Base-by-base conservation (phyloP, 805 yeast genomes). In the Isabelozyma rhagii region DNA sequence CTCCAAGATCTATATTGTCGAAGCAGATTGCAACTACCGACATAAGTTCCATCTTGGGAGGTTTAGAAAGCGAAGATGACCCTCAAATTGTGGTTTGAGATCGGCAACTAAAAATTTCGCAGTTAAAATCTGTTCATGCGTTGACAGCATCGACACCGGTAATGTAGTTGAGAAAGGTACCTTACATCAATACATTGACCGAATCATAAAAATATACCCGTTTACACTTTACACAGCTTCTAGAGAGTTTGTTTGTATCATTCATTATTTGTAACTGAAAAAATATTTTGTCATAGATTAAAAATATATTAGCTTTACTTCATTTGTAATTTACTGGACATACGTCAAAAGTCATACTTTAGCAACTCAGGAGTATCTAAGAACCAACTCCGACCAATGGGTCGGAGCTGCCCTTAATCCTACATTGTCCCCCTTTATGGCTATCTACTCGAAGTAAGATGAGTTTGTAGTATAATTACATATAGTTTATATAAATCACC, bases 21-120 rank as follows among this genome's bases (percentile, higher is more conserved):
- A 66, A 59, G 48, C 74, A 68, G 45, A 61, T 68, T 46, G 59
- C 59, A 21, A 58, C 62, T 6, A 58, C 67, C 5, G 75, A 72
- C 44, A 61, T 74, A 13, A 60, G 56, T 39, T 62, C 71, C 8
- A 71, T 74, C 21, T 57, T 74, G 21, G 64, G 60, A 5, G 71
- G 60, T 8, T 66, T 74, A 46, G 64, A 62, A 17, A 63, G 62
- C 48, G 75, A 68, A 21, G 75, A 70, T 43, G 77, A 72, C 42
- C 45, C 47, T 14, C 53, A 58, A 13, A 48, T 63, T 27, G 60
- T 64, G n/a, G 65, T 63, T 4, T 62, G 47, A 44, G 45, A 39
- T 8, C n/a, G n/a, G n/a, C 36, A 9, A 4, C 36, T 8, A 13
- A 31, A 31, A 31, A 31, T 31, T 31, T 31, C 36, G n/a, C 14